phyloP scores from a whole-genome alignment of 1,284 basidiomycete species.

The Boletus albobrunnescens region DNA sequence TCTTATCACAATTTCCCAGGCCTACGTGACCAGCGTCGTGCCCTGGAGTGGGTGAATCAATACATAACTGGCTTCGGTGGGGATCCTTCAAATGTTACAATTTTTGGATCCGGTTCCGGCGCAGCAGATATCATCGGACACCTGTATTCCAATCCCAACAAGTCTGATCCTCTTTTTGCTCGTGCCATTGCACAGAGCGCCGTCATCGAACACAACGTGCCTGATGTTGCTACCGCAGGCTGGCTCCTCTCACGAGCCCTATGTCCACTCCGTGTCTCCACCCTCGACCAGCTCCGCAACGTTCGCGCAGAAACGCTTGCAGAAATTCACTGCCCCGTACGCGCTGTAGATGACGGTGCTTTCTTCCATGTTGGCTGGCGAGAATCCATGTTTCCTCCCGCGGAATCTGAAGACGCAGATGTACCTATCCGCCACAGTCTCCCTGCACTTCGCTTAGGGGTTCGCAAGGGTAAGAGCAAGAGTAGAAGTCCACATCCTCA shows the following conservation, averaged over 20 bases:
- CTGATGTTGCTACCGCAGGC: constrained; percentile 56
- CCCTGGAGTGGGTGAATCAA: constrained; percentile 66
- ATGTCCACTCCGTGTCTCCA: constrained; percentile 48
- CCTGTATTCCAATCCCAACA: constrained; percentile 61
- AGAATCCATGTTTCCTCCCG: constrained; percentile 42
- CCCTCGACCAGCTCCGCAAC: constrained; percentile 56
- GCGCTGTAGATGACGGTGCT: constrained; percentile 62
- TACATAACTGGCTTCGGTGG: constrained; percentile 70
- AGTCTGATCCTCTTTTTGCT: constrained; percentile 54
- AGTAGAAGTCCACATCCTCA: constrained; percentile 31
- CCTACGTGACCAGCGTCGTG: constrained; percentile 64
- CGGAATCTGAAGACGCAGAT: constrained; percentile 34
- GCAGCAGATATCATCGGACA: constrained; percentile 71
- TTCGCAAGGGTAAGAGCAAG: constrained; percentile 27
- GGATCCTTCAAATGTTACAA: constrained; percentile 63
- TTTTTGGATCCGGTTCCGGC: constrained; percentile 68
- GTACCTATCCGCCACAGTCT: constrained; percentile 18
- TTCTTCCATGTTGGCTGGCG: constrained; percentile 64
- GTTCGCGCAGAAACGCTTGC: constrained; percentile 55
- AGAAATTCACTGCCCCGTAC: constrained; percentile 43
- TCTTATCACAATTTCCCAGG: constrained; percentile 37
- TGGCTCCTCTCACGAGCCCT: constrained; percentile 62
- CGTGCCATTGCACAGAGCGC: constrained; percentile 67
- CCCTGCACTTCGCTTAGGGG: constrained; percentile 23
- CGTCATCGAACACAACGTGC: constrained; percentile 55